Conservation (phyloP, 805 yeast genomes). For the Blastobotrys parvus region DNA sequence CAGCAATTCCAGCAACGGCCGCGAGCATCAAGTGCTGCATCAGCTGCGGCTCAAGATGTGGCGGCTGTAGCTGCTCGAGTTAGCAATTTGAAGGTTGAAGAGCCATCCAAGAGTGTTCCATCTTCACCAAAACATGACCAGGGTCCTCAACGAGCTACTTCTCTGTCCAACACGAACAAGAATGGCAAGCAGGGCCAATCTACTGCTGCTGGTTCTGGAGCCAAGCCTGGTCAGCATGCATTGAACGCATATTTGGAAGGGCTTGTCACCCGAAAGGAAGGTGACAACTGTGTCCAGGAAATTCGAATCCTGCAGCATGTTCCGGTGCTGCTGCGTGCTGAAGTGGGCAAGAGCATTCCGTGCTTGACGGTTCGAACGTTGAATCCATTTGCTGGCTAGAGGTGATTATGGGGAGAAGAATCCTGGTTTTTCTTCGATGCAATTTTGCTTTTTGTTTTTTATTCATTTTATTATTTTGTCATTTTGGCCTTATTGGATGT, state of each 20-base stretch:
- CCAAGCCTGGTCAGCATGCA: slow-evolving; percentile 18
- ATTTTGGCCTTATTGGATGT: background rate
- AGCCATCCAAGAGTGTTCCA: slow-evolving; percentile 26
- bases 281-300: slow-evolving; percentile 64
- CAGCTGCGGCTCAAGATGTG: slow-evolving; percentile 48
- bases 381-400: slow-evolving; percentile 56
- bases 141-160: slow-evolving; percentile 21
- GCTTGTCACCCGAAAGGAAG: slow-evolving; percentile 53
- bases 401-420: background rate
- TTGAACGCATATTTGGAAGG: slow-evolving; percentile 51
- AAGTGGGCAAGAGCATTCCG: slow-evolving; percentile 91
- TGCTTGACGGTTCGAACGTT: slow-evolving; percentile 86
- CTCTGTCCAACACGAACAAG: slow-evolving; percentile 18
- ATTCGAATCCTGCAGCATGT: slow-evolving; percentile 67
- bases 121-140: slow-evolving; percentile 11
- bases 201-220: background rate
- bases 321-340: slow-evolving; percentile 82
- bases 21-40: slow-evolving; percentile 60
- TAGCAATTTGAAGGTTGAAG: slow-evolving; percentile 5
- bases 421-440: background rate
- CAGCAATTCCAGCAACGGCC: background rate
- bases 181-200: slow-evolving; percentile 9
- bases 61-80: slow-evolving; percentile 4
- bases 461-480: too few relatives aligned
- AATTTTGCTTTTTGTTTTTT: background rate